Base-by-base conservation (phyloP, 2,329 filamentous ascomycete genomes). In the Niveomyces coronatus region DNA sequence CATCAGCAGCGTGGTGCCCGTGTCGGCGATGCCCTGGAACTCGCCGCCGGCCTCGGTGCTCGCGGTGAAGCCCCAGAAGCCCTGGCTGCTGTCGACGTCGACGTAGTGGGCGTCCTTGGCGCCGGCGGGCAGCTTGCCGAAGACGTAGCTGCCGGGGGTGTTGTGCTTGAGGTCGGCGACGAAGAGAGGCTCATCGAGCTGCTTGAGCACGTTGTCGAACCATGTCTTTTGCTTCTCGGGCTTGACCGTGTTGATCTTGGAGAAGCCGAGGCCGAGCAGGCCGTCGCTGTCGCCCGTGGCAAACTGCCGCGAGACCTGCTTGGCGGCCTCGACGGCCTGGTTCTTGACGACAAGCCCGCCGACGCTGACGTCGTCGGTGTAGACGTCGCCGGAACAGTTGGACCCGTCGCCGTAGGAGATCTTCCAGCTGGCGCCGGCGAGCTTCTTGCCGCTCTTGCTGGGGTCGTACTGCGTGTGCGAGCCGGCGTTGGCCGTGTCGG, bases 161-260 rank as follows among this genome's bases (percentile, higher is more conserved):
- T 73, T 31, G 46, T 72, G 68, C 50, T 74, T 73, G 31, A 89
- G 65, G 44, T 82, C 71, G 17, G 79, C 80, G 0, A 82, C 84
- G 60, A 88, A 82, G 28, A 88, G 60, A 2, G 44, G 39, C 0
- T 37, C 22, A n/a, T 45, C 40, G 3, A 57, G 45, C 23, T 37
- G 40, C 17, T 44, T 40, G 22, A 52, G n/a, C n/a, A n/a, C 49
- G 15, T 56, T 63, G 37, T 57, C 57, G 41, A 63, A 63, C 37
- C 66, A 68, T 0, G 65, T 70, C 41, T 60, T 61, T 44, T 69
- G 64, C 40, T 53, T 46, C 63, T 64, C 39, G 4, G 65, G 65
- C 31, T 36, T 33, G 28, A 68, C 62, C 1, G 59, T 64, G 50
- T 68, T 70, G 41, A 67, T 51, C 14, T 36, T 45, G 44, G 56